A percentile compares a stretch with the other conserved stretches of the same genome.
Evolutionary conservation across 2,329 filamentous ascomycete genomes (phyloP).

Genomic region (Lecanicillium sp.): DNA sequence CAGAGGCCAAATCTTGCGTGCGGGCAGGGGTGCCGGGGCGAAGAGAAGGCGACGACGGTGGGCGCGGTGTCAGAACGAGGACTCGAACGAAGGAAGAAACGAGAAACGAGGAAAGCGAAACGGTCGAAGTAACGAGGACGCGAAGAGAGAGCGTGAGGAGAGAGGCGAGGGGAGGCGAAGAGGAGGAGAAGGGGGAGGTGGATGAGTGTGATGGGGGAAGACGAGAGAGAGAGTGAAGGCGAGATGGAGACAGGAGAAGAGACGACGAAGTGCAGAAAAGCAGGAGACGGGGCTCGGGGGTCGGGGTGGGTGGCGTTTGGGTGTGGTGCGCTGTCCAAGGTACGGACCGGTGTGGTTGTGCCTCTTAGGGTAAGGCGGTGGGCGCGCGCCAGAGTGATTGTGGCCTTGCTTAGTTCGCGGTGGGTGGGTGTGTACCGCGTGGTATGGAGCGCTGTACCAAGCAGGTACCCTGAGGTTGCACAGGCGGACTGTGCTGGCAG

Average conservation of each 20-base stretch:
- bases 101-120: constrained; percentile 21
- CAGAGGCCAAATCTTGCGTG: background rate
- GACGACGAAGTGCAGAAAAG: constrained; percentile 20
- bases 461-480: background rate
- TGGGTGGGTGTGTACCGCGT: background rate
- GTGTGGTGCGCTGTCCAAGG: too few species aligned
- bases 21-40: background rate
- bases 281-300: constrained; percentile 24
- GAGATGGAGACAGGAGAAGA: constrained; percentile 23
- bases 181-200: constrained; percentile 16
- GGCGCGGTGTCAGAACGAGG: constrained; percentile 15
- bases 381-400: background rate
- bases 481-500: background rate
- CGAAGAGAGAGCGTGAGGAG: constrained; percentile 19
- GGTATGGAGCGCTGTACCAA: background rate
- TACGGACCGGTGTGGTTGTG: too few species aligned
- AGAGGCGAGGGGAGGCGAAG: constrained; percentile 14
- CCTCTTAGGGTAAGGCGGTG: background rate
- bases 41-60: constrained; percentile 9
- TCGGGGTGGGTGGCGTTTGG: background rate
- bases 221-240: constrained; percentile 23
- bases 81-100: constrained; percentile 14
- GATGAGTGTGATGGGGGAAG: constrained; percentile 20
- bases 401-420: background rate
- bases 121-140: constrained; percentile 17